Conservation (phyloP, 306 rosid genomes). For the Cotoneaster glaucophyllus region DNA sequence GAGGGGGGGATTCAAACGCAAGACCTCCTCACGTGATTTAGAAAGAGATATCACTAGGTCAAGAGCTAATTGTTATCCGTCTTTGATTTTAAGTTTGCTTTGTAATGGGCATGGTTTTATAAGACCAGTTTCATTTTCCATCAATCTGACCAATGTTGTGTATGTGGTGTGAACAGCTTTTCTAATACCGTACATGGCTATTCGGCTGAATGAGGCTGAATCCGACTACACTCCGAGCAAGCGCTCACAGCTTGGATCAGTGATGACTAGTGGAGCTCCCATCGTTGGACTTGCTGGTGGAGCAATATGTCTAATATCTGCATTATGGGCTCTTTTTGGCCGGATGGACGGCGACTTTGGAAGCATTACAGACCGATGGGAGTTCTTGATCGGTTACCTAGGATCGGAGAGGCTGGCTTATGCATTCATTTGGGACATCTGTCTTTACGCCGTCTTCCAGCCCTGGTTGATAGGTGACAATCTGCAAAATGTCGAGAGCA, state of each 20-base stretch:
- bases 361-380: conserved; percentile 56
- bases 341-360: conserved; percentile 65
- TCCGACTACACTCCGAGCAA: conserved; percentile 26
- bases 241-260: conserved; percentile 50
- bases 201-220: conserved; percentile 63
- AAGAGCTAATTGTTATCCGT: too few species aligned
- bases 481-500: conserved; percentile 58
- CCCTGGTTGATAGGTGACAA: conserved; percentile 88
- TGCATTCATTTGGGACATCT: conserved; percentile 95
- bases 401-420: conserved; percentile 88
- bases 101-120: background rate
- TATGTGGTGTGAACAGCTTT: conserved; percentile 50
- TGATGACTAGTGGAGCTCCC: conserved; percentile 60
- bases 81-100: background rate
- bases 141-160: background rate
- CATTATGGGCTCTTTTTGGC: conserved; percentile 63
- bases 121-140: background rate
- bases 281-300: conserved; percentile 72
- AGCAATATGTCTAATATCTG: conserved; percentile 48
- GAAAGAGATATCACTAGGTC: background rate
- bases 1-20: too few species aligned
- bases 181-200: conserved; percentile 94
- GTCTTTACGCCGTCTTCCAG: conserved; percentile 69
- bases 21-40: background rate
- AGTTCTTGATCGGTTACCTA: conserved; percentile 59